These are phyloP conservation scores for Ramalina intermedia DNA, from an alignment of 495 filamentous ascomycete species.

Conservation along the genomic window DNA sequence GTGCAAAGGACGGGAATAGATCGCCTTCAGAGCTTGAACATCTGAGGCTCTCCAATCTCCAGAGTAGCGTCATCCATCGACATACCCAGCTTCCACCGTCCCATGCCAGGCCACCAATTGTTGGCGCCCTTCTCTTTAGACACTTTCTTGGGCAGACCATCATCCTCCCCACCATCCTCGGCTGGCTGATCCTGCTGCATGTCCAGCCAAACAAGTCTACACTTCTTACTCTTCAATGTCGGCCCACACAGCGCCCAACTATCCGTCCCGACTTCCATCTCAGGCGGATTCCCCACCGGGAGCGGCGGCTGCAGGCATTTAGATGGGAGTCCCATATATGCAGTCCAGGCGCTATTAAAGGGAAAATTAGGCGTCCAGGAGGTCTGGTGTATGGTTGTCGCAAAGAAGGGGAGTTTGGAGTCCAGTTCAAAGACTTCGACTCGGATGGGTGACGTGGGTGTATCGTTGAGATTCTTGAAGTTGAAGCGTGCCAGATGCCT, in stretches of 20 bases:
- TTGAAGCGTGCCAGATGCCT: conserved; percentile 34
- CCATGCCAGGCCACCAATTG: conserved; percentile 32
- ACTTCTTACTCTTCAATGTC: conserved; percentile 12
- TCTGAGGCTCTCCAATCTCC: conserved; percentile 18
- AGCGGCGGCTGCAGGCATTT: conserved; percentile 31
- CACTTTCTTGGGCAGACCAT: background rate
- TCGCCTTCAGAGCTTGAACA: background rate
- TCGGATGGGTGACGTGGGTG: conserved; percentile 17
- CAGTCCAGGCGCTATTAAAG: conserved; percentile 20
- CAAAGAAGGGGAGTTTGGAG: conserved; percentile 26
- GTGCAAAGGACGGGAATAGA: background rate
- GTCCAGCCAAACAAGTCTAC: conserved; percentile 25
- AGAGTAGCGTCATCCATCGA: conserved; percentile 28
- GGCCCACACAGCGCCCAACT: conserved; percentile 20
- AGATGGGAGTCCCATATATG: conserved; percentile 21
- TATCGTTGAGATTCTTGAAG: conserved; percentile 17
- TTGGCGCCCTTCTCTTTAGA: conserved; percentile 11
- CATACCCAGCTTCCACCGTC: conserved; percentile 28
- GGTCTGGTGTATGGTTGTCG: conserved; percentile 25
- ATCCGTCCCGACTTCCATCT: conserved; percentile 22
- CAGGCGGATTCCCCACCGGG: conserved; percentile 18
- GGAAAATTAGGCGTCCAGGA: conserved; percentile 29
- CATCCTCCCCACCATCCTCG: conserved; percentile 6
- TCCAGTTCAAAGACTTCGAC: conserved; percentile 27
- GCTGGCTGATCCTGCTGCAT: conserved; percentile 19